These are phyloP conservation scores for Eutreptiella sp. DNA, from an alignment of 208 protist genomes.

Conservation along the genomic window DNA sequence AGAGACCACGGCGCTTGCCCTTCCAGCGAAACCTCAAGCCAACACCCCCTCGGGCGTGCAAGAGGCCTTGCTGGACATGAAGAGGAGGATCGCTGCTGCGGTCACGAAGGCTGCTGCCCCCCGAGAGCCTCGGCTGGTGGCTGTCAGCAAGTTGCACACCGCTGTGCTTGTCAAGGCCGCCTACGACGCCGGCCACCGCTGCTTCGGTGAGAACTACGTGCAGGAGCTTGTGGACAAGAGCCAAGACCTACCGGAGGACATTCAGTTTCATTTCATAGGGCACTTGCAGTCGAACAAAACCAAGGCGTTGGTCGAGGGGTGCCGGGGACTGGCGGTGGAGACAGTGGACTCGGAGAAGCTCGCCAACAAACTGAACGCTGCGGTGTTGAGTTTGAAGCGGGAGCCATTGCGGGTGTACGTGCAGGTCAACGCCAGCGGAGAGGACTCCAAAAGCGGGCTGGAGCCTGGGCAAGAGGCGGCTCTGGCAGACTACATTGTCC, in stretches of 20 bases:
- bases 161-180: no score
- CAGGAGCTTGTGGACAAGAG: conserved; percentile 86
- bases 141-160: no score
- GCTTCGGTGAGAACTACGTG: conserved; percentile 96
- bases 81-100: no score
- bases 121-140: no score
- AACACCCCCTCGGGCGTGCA: no score
- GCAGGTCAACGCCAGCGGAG: conserved; percentile 88
- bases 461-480: conserved; percentile 51
- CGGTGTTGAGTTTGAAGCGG: conserved; percentile 45
- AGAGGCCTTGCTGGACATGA: no score
- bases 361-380: conserved; percentile 71
- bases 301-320: conserved; percentile 65
- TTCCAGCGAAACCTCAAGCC: no score
- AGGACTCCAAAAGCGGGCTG: conserved; percentile 83
- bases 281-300: conserved; percentile 95
- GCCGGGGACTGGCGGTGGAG: no score
- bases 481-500: conserved; percentile 60
- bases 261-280: conserved; percentile 95
- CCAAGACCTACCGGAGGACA: conserved; percentile 78
- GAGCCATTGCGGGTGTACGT: conserved; percentile 76
- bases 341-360: conserved; percentile 83
- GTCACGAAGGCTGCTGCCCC: no score
- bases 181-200: no score
- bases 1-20: no score